Evolutionary conservation across 495 filamentous ascomycete species (phyloP).

Genomic region (Podospora pseudoanserina): DNA sequence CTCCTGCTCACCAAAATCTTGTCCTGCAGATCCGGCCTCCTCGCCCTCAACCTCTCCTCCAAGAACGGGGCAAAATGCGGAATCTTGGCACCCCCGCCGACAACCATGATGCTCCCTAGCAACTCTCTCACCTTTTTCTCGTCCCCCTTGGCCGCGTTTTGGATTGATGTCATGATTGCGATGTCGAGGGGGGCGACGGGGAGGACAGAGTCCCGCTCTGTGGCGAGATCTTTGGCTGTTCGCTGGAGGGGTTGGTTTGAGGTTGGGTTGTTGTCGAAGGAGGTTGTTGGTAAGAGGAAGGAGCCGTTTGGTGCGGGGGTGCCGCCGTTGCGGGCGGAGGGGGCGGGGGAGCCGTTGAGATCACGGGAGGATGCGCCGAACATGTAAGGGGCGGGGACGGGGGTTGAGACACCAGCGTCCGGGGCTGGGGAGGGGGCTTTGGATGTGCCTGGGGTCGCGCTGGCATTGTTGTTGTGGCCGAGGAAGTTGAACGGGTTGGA

Average conservation of each 20-base stretch:
- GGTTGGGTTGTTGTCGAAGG: conserved; percentile 24
- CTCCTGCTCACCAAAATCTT: conserved; percentile 85
- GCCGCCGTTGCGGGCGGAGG: conserved; percentile 45
- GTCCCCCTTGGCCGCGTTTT: conserved; percentile 79
- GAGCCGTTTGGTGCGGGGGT: conserved; percentile 40
- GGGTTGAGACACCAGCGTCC: conserved; percentile 62
- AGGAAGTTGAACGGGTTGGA: conserved; percentile 54
- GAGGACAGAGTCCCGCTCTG: conserved; percentile 75
- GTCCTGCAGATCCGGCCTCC: conserved; percentile 67
- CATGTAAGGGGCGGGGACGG: conserved; percentile 56
- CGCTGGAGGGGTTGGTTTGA: conserved; percentile 41
- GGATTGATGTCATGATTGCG: conserved; percentile 82
- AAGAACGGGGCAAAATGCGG: conserved; percentile 70
- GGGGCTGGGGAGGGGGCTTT: conserved; percentile 82
- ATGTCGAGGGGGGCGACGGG: conserved; percentile 79
- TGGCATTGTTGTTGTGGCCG: conserved; percentile 51
- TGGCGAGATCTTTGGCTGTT: conserved; percentile 48
- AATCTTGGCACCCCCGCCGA: conserved; percentile 83
- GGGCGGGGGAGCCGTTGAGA: conserved; percentile 43
- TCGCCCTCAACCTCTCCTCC: conserved; percentile 70
- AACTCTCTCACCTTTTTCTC: conserved; percentile 92
- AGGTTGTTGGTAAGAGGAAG: conserved; percentile 13
- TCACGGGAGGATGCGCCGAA: conserved; percentile 44
- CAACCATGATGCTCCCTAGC: conserved; percentile 89
- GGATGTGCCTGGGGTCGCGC: conserved; percentile 76